Percentiles rank a stretch among this genome's conserved stretches.
Conservation (phyloP, 140 eudicot species). For the Cichorium intybus region DNA sequence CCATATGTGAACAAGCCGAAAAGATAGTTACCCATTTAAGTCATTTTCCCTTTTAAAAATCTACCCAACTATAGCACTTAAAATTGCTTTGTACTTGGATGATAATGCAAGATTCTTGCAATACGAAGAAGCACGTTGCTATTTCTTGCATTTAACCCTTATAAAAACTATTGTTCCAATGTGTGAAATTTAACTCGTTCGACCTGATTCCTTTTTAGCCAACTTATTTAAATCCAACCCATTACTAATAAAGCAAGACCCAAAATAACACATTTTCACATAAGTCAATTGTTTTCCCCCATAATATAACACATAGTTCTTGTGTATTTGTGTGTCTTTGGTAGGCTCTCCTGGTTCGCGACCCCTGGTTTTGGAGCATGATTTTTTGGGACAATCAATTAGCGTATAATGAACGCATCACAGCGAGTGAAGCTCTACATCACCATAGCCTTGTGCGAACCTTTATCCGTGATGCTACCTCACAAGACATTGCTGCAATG, state of each 20-base stretch:
- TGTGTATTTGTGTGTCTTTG: background rate
- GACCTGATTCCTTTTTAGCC: background rate
- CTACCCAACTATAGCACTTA: too few relatives aligned
- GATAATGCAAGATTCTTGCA: too few relatives aligned
- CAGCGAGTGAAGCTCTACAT: background rate
- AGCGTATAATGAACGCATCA: too few relatives aligned
- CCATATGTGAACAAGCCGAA: too few relatives aligned
- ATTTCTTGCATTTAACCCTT: background rate
- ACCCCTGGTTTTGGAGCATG: too few relatives aligned
- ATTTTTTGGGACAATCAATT: too few relatives aligned
- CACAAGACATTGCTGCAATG: background rate
- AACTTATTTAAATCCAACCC: too few relatives aligned
- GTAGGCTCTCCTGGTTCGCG: too few relatives aligned
- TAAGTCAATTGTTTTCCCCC: background rate
- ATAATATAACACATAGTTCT: background rate
- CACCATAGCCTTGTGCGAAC: slow-evolving; percentile 8
- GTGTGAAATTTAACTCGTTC: background rate
- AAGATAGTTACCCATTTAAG: too few relatives aligned
- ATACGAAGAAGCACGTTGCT: background rate
- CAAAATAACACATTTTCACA: background rate
- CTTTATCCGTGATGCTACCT: slow-evolving; percentile 3
- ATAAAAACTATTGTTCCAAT: too few relatives aligned
- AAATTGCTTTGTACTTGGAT: too few relatives aligned
- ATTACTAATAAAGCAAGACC: background rate
- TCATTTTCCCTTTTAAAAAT: too few relatives aligned